phyloP scores from a whole-genome alignment of 192 early-diverging fungal species.

The Funneliformis mosseae region DNA sequence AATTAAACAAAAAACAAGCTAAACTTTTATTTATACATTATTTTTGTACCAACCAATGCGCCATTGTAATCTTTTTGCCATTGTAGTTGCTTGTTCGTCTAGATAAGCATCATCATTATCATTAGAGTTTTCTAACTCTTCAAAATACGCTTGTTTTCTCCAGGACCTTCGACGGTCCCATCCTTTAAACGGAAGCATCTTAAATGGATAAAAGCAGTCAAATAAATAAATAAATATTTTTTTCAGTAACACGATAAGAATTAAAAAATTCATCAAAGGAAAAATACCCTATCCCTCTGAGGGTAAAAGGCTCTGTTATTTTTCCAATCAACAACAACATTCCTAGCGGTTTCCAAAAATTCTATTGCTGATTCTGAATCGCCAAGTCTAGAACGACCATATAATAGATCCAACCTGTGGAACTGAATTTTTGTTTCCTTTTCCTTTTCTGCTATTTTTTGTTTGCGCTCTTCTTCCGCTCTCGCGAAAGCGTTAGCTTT shows the following conservation, averaged over 20 bases:
- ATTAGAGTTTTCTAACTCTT: slow-evolving; percentile 28
- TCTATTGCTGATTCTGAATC: slow-evolving; percentile 15
- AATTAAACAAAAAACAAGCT: background rate
- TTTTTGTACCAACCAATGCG: slow-evolving; percentile 36
- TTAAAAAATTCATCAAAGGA: slow-evolving; percentile 25
- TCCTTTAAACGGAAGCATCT: slow-evolving; percentile 27
- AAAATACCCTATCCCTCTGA: slow-evolving; percentile 35
- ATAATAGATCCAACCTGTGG: slow-evolving; percentile 28
- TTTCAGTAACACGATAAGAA: background rate
- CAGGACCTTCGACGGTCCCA: slow-evolving; percentile 8
- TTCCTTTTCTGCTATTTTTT: slow-evolving; percentile 32
- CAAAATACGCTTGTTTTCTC: slow-evolving; percentile 25
- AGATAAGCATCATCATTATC: slow-evolving; percentile 38
- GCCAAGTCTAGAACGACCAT: background rate
- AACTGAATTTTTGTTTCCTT: slow-evolving; percentile 20
- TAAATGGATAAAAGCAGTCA: background rate
- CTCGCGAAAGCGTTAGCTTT: slow-evolving; percentile 4
- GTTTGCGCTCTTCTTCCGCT: slow-evolving; percentile 7
- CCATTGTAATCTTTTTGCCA: slow-evolving; percentile 43
- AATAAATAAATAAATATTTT: background rate
- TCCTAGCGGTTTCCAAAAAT: slow-evolving; percentile 41
- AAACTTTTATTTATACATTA: background rate
- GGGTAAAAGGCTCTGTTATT: slow-evolving; percentile 42
- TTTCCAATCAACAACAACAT: slow-evolving; percentile 38
- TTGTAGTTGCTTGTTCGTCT: slow-evolving; percentile 41